A percentile compares a stretch with the other conserved stretches of the same genome.
phyloP scores from a whole-genome alignment of 2,329 filamentous ascomycete genomes.

The Lachnum nothofagi region DNA sequence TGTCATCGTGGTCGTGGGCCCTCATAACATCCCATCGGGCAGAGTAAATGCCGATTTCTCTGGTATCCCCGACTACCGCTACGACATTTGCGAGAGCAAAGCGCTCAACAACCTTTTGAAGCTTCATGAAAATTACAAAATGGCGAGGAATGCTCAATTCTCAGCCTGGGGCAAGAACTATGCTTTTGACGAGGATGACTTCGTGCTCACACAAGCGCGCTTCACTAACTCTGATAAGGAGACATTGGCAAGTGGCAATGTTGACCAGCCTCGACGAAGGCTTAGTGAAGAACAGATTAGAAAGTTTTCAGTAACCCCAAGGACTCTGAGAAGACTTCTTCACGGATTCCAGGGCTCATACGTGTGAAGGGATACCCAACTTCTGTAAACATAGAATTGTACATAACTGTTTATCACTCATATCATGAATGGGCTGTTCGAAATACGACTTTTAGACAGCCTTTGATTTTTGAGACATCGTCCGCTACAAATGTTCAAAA shows the following conservation, averaged over 20 bases:
- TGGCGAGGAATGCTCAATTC: neutral
- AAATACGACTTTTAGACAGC: neutral
- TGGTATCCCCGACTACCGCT: conserved; percentile 28
- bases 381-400: conserved; percentile 2
- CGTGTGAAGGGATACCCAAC: conserved; percentile 2
- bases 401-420: conserved; percentile 9
- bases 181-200: neutral
- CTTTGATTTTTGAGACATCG: too few relatives aligned
- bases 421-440: too few relatives aligned
- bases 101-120: conserved; percentile 3
- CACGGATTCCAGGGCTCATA: conserved; percentile 7
- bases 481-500: too few relatives aligned
- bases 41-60: conserved; percentile 49
- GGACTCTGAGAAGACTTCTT: conserved; percentile 15
- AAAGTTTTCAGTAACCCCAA: conserved; percentile 13
- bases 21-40: conserved; percentile 54
- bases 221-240: too few relatives aligned
- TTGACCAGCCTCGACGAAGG: neutral
- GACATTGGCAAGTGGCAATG: too few relatives aligned
- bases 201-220: too few relatives aligned
- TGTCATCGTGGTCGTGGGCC: conserved; percentile 67
- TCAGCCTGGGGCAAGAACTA: neutral
- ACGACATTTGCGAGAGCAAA: conserved; percentile 1
- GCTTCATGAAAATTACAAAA: neutral
- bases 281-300: conserved; percentile 12